phyloP scores from a whole-genome alignment of 441 rosid genomes.

The Eruca vesicaria region DNA sequence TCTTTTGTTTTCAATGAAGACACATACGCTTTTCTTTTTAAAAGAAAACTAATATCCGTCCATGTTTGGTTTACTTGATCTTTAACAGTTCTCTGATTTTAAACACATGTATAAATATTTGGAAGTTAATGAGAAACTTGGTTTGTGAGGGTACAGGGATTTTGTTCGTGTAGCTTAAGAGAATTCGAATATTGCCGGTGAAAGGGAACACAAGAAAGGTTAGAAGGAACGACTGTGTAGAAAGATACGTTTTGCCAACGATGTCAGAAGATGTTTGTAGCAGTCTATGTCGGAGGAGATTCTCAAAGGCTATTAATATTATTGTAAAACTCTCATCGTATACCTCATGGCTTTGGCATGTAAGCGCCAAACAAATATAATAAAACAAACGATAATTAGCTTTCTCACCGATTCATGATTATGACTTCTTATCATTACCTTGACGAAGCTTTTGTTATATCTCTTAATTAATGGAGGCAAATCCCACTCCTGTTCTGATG shows the following conservation, averaged over 20 bases:
- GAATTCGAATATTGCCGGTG: slow-evolving; percentile 80
- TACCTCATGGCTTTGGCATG: too few species aligned
- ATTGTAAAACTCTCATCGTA: neutral
- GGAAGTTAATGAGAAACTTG: slow-evolving; percentile 2
- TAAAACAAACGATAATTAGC: too few species aligned
- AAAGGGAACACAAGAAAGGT: slow-evolving; percentile 54
- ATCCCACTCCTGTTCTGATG: too few species aligned
- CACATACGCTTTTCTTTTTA: too few species aligned
- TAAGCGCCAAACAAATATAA: too few species aligned
- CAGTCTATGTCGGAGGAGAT: slow-evolving; percentile 1
- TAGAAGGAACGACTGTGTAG: slow-evolving; percentile 32
- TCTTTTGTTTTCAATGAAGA: too few species aligned
- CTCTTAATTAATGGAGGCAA: too few species aligned
- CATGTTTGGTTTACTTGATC: neutral
- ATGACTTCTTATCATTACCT: too few species aligned
- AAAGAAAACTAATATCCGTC: neutral
- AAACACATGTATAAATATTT: neutral
- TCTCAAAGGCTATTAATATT: slow-evolving; percentile 9
- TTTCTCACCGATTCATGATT: too few species aligned
- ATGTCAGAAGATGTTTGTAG: slow-evolving; percentile 19
- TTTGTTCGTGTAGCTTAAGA: slow-evolving; percentile 87
- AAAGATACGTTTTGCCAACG: slow-evolving; percentile 14
- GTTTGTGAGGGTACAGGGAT: slow-evolving; percentile 51
- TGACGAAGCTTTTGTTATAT: too few species aligned
- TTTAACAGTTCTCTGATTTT: neutral